Conservation (phyloP, 176 grass and related monocot species). For the Stipa capillata region DNA sequence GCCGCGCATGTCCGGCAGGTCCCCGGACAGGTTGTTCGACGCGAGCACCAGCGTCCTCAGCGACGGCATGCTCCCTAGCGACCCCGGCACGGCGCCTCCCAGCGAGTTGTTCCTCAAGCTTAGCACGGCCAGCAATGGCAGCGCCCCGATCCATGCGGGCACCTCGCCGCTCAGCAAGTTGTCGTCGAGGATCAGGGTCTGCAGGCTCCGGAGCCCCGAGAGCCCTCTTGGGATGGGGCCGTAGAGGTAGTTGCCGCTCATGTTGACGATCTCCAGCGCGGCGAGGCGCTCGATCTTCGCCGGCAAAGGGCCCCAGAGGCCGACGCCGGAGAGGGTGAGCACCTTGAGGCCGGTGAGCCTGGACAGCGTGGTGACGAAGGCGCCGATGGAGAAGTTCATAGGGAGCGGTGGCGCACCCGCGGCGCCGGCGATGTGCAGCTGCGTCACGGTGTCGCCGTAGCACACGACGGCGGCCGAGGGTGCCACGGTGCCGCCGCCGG, state of each 20-base stretch:
- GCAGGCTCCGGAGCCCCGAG: slow-evolving; percentile 46
- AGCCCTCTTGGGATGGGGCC: slow-evolving; percentile 53
- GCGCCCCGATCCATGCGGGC: slow-evolving; percentile 31
- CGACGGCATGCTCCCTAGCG: slow-evolving; percentile 34
- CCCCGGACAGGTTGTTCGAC: slow-evolving; percentile 61
- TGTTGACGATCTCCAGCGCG: slow-evolving; percentile 74
- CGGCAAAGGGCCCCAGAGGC: slow-evolving; percentile 75
- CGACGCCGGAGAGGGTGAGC: slow-evolving; percentile 67
- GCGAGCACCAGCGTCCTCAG: slow-evolving; percentile 70
- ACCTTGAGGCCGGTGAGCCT: slow-evolving; percentile 85
- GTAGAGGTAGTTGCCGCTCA: slow-evolving; percentile 79
- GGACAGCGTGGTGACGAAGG: slow-evolving; percentile 60
- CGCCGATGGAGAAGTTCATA: slow-evolving; percentile 65
- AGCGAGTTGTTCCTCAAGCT: slow-evolving; percentile 81
- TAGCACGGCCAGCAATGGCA: slow-evolving; percentile 61
- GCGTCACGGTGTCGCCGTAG: slow-evolving; percentile 84
- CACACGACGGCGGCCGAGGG: slow-evolving; percentile 53
- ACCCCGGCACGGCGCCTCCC: slow-evolving; percentile 48
- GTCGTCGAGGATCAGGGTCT: slow-evolving; percentile 80
- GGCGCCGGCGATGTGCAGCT: slow-evolving; percentile 62
- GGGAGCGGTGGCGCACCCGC: slow-evolving; percentile 45
- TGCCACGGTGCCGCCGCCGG: not conserved
- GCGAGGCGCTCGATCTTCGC: slow-evolving; percentile 50
- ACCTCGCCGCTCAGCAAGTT: slow-evolving; percentile 70
- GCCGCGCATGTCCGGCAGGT: slow-evolving; percentile 64